A percentile compares a stretch with the other conserved stretches of the same genome.
These are phyloP conservation scores for Ustilago vetiveriae DNA, from an alignment of 1,284 basidiomycete genomes.

Conservation along the genomic window DNA sequence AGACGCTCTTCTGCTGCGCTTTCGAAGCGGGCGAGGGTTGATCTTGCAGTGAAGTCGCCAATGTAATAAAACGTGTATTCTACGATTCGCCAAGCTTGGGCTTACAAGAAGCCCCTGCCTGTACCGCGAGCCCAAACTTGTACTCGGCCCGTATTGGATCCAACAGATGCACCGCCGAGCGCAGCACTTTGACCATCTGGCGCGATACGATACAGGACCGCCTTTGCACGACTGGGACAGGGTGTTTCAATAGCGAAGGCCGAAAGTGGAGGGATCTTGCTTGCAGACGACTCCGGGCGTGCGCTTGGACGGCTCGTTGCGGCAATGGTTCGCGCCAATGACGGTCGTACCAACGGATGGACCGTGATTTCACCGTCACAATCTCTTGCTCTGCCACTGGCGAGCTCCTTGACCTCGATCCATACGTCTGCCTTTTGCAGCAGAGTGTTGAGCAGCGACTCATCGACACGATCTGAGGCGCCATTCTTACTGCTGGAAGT, in stretches of 20 bases:
- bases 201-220: conserved; percentile 43
- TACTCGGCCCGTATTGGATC: conserved; percentile 35
- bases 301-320: neutral
- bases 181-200: conserved; percentile 48
- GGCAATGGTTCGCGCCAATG: conserved; percentile 20
- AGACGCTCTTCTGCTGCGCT: conserved; percentile 79
- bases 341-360: conserved; percentile 37
- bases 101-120: conserved; percentile 40
- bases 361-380: conserved; percentile 55
- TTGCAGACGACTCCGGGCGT: neutral
- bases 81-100: neutral
- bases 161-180: conserved; percentile 21
- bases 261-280: conserved; percentile 24
- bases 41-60: neutral
- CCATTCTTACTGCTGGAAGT: conserved; percentile 36
- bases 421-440: conserved; percentile 41
- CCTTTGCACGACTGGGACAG: conserved; percentile 38
- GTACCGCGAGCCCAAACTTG: conserved; percentile 49
- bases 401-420: conserved; percentile 53
- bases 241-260: conserved; percentile 46
- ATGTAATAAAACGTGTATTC: conserved; percentile 26
- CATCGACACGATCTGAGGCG: conserved; percentile 41
- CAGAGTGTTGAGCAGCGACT: conserved; percentile 21
- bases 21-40: conserved; percentile 39
- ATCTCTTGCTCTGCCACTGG: conserved; percentile 48